Evolutionary conservation across 495 filamentous ascomycete species (phyloP), one percentile per base, ranked within the genome.

Genomic region (Lasiosphaeris hirsuta): DNA sequence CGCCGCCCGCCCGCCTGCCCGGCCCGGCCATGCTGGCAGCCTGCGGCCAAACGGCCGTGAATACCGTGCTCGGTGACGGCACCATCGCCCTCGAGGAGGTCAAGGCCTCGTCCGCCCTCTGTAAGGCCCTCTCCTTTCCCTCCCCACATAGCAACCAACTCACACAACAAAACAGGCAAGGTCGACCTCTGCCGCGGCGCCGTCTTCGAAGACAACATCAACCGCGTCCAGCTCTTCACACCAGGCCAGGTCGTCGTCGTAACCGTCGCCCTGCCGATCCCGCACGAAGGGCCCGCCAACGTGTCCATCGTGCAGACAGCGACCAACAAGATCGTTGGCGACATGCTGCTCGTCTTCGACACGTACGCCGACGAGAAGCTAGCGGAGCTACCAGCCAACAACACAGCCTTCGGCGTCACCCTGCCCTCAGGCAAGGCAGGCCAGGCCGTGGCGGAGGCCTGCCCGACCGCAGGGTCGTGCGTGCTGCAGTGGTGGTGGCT

Each of bases 221-320:
- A 70, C 65, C 82, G 84, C 56, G 76, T 88, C 33, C 78, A 85
- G 62, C 71, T 69, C 13, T 88, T 83, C 72, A 73, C 67, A 1
- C 73, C 80, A 3, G 85, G 86, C 41, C 72, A 89, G 68, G 74
- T 65, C 14, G 73, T 90, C 63, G 67, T 75, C 63, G 75, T 88
- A 52, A 72, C 69, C 9, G 55, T 58, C 15, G 76, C 82, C 45
- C 57, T 67, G 4, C 51, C 65, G 7, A 85, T 84, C 45, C 84
- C 84, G 0, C 86, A 89, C 70, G 81, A 75, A n/a, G 86, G 85
- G 58, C 71, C 76, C 40, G 84, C 83, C 59, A 89, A 88, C 68
- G 83, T 89, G 39, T 86, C 83, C 30, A 78, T 90, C 60, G 81
- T 88, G 47, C 74, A 84, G 41, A 84, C 82, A 1, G 71, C 77